Conservation (phyloP, 2,329 filamentous ascomycete genomes). For the Venturia oleaginea region DNA sequence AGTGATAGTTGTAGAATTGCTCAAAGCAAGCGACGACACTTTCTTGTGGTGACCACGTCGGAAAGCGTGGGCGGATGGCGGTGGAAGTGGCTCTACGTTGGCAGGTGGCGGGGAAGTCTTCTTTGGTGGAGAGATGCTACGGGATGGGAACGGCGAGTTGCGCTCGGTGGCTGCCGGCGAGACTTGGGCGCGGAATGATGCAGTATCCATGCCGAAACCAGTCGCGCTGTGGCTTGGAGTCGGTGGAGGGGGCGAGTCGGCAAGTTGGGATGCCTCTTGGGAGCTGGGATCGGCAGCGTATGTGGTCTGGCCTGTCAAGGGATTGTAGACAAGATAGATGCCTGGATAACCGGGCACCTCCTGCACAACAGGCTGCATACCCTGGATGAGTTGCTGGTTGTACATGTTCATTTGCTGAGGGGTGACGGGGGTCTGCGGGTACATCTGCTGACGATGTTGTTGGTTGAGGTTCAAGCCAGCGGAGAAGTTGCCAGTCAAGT, state of each 20-base stretch:
- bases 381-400: constrained; percentile 56
- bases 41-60: constrained; percentile 89
- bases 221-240: constrained; percentile 29
- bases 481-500: constrained; percentile 69
- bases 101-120: constrained; percentile 60
- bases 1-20: constrained; percentile 44
- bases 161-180: constrained; percentile 62
- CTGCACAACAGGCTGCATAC: constrained; percentile 55
- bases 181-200: constrained; percentile 67
- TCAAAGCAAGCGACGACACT: constrained; percentile 57
- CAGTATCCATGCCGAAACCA: constrained; percentile 32
- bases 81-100: constrained; percentile 64
- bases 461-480: constrained; percentile 56
- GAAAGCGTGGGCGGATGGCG: constrained; percentile 84
- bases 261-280: constrained; percentile 38
- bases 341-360: constrained; percentile 62
- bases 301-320: constrained; percentile 71
- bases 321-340: constrained; percentile 76
- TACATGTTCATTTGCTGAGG: constrained; percentile 42
- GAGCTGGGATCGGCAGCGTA: constrained; percentile 63
- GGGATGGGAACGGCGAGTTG: constrained; percentile 41
- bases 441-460: constrained; percentile 39
- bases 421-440: constrained; percentile 41
- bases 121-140: constrained; percentile 57
- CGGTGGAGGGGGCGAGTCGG: constrained; percentile 41